These are phyloP conservation scores for Myotisia sp. DNA, from an alignment of 2,329 filamentous ascomycete species.

Conservation along the genomic window DNA sequence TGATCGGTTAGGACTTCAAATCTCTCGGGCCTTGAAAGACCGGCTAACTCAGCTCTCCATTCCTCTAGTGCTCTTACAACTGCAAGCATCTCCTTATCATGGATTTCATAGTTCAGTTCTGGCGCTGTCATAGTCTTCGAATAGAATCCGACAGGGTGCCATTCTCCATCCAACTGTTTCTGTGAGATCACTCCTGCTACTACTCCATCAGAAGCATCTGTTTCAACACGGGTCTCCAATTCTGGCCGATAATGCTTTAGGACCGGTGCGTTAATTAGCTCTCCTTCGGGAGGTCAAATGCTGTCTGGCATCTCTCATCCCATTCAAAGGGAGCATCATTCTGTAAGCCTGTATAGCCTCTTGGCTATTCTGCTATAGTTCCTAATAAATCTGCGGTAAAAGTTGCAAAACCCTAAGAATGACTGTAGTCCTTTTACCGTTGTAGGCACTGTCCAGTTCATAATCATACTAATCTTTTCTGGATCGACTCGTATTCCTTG, in stretches of 20 bases:
- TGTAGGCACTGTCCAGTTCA: conserved; percentile 9
- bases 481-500: conserved; percentile 10
- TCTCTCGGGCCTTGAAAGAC: conserved; percentile 2
- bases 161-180: neutral
- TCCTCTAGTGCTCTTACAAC: conserved; percentile 2
- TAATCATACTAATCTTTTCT: no score
- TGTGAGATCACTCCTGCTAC: conserved; percentile 1
- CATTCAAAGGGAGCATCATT: neutral
- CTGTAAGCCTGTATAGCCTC: neutral
- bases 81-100: conserved; percentile 5
- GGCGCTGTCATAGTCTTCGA: conserved; percentile 5
- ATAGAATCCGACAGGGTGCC: conserved; percentile 1
- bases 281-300: conserved; percentile 1
- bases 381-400: conserved; percentile 17
- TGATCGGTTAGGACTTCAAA: conserved; percentile 17
- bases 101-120: conserved; percentile 5
- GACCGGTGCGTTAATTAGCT: neutral
- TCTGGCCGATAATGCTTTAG: neutral
- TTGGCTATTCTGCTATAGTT: conserved; percentile 10
- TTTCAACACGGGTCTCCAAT: neutral
- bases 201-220: conserved; percentile 1
- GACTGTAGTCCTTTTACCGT: conserved; percentile 11
- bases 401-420: conserved; percentile 17
- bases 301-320: neutral
- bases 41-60: conserved; percentile 2